These are phyloP conservation scores for Hyaloscypha bicolor DNA, from an alignment of 495 filamentous ascomycete species.

Conservation along the genomic window DNA sequence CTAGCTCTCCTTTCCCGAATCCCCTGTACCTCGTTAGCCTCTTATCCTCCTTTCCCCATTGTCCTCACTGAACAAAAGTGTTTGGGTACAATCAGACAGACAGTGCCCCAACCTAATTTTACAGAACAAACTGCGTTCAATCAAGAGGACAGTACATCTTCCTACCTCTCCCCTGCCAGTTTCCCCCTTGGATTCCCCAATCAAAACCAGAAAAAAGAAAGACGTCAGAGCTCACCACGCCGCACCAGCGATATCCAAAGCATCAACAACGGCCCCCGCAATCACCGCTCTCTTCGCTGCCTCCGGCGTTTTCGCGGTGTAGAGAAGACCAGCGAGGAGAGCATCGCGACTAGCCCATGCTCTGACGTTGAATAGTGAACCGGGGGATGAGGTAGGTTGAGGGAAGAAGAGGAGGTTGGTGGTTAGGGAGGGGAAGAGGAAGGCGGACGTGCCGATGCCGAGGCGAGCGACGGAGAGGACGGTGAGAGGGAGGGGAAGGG, in stretches of 20 bases:
- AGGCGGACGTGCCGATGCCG: neutral
- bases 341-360: neutral
- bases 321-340: neutral
- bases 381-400: neutral
- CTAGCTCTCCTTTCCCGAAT: neutral
- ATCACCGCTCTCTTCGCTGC: neutral
- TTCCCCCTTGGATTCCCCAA: neutral
- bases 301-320: constrained; percentile 9
- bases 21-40: constrained; percentile 1
- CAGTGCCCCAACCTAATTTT: no score
- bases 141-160: no score
- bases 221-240: neutral
- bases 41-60: neutral
- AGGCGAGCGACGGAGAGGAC: neutral
- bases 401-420: constrained; percentile 13
- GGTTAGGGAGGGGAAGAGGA: constrained; percentile 12
- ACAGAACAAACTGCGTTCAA: no score
- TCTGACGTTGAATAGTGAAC: neutral
- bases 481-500: neutral
- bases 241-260: constrained; percentile 7
- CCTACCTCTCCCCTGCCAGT: no score
- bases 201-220: neutral
- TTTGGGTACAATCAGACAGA: no score
- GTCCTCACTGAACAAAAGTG: no score
- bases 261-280: constrained; percentile 5